Conservation (phyloP, 257 asterid genomes). For the Fraxinus cuspidata region DNA sequence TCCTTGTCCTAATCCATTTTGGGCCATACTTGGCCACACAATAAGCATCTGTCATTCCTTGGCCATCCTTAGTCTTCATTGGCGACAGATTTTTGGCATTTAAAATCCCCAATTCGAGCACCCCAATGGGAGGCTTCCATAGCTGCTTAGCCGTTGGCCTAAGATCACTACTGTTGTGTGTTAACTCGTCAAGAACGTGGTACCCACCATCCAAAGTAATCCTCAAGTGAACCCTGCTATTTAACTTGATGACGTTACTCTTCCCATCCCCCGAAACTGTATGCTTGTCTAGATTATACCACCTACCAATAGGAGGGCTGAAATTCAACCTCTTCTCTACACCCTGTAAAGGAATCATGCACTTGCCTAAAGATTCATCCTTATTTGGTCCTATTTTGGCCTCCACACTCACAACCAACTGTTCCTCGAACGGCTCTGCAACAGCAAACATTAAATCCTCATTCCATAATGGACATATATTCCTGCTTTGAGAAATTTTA, state of each 20-base stretch:
- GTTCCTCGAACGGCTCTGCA: slow-evolving; percentile 87
- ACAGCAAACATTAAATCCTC: slow-evolving; percentile 87
- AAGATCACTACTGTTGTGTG: slow-evolving; percentile 82
- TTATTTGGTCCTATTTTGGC: slow-evolving; percentile 56
- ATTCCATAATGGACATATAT: slow-evolving; percentile 69
- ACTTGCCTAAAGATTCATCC: slow-evolving; percentile 67
- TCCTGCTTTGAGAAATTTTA: slow-evolving; percentile 50
- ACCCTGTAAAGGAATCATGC: slow-evolving; percentile 53
- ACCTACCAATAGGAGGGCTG: slow-evolving; percentile 54
- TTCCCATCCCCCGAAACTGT: slow-evolving; percentile 45
- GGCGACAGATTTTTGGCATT: slow-evolving; percentile 71
- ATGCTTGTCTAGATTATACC: slow-evolving; percentile 81
- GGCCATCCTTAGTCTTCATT: slow-evolving; percentile 63
- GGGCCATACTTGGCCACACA: slow-evolving; percentile 96
- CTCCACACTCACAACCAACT: slow-evolving; percentile 62
- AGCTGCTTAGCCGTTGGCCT: slow-evolving; percentile 77
- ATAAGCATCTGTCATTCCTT: slow-evolving; percentile 74
- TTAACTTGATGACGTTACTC: slow-evolving; percentile 37
- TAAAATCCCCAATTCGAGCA: slow-evolving; percentile 77
- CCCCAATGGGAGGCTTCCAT: slow-evolving; percentile 84
- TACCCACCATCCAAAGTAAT: slow-evolving; percentile 85
- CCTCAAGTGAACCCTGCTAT: slow-evolving; percentile 74
- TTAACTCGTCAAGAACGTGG: slow-evolving; percentile 93
- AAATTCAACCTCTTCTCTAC: slow-evolving; percentile 75
- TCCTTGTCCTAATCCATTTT: slow-evolving; percentile 90